Base-by-base conservation (phyloP, 192 early-diverging fungal genomes). In the Funneliformis mosseae region DNA sequence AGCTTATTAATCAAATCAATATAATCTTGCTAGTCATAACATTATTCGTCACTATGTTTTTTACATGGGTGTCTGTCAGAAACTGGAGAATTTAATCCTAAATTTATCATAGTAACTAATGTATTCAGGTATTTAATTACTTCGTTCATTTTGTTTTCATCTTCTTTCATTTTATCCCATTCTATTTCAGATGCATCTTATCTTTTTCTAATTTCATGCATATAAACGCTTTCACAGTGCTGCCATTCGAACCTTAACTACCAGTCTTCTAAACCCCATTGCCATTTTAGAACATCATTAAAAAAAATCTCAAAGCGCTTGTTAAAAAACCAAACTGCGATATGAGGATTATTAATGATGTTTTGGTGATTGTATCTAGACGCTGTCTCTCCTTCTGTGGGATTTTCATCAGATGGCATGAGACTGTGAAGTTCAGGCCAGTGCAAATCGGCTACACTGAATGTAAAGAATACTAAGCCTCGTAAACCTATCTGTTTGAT, bases 1-100 rank as follows among this genome's bases (percentile, higher is more conserved):
- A n/a, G n/a, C n/a, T 70, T 70, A 70, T 70, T 70, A 70, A 70
- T 38, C 7, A 70, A 21, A 38, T 70, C 68, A 33, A 70, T 70
- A 70, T 70, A 70, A 38, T 70, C 68, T 70, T 12, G 12, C 33
- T 38, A 70, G 39, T 70, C 68, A 38, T 70, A 6, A 12, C 39
- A 11, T 43, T 38, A 11, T 21, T 70, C 33, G 7, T 43, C 21
- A 70, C 39, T 38, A 8, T 23, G 10, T 21, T 70, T 70, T 43
- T 70, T 23, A 43, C 68, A 70, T 70, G 28, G 68, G 21, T 70
- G 68, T 6, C 68, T 23, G 16, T 38, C 21, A 12, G 68, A 33
- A 33, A 70, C 42, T 38, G 27, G 4, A 38, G 33, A 23, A 70
- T n/a, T n/a, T n/a, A n/a, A n/a, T n/a, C n/a, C n/a, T n/a, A n/a